Evolutionary conservation across 2,329 filamentous ascomycete species (phyloP).

Genomic region (Amphichorda felina): DNA sequence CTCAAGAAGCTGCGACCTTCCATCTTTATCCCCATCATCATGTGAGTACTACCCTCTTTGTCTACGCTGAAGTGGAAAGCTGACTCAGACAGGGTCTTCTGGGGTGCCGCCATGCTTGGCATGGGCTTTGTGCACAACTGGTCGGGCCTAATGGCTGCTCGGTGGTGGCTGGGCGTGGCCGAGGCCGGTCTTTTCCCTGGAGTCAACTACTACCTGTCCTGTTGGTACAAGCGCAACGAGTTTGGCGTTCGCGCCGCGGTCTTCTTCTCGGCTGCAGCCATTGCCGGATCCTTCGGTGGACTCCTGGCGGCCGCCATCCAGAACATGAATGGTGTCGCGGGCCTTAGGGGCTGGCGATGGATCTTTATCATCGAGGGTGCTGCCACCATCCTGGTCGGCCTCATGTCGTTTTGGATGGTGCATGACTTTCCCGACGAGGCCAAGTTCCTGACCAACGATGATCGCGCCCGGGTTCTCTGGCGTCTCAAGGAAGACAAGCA

Average conservation of each 20-base stretch:
- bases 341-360: slow-evolving; percentile 48
- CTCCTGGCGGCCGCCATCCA: slow-evolving; percentile 61
- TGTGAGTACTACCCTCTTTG: slow-evolving; percentile 47
- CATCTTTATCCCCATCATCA: slow-evolving; percentile 66
- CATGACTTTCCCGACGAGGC: slow-evolving; percentile 74
- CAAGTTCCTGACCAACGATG: slow-evolving; percentile 56
- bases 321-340: slow-evolving; percentile 53
- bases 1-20: slow-evolving; percentile 67
- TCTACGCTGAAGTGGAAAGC: too few species aligned
- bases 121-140: slow-evolving; percentile 57
- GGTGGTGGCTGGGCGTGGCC: slow-evolving; percentile 60
- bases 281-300: slow-evolving; percentile 69
- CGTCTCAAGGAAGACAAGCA: slow-evolving; percentile 63
- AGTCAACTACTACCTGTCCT: slow-evolving; percentile 70
- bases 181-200: slow-evolving; percentile 70
- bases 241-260: slow-evolving; percentile 71
- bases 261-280: slow-evolving; percentile 73
- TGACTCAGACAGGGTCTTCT: slow-evolving; percentile 34
- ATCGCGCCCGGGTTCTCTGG: slow-evolving; percentile 60
- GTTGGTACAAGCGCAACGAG: slow-evolving; percentile 73
- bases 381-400: slow-evolving; percentile 55
- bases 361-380: slow-evolving; percentile 62
- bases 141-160: slow-evolving; percentile 52
- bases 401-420: slow-evolving; percentile 65
- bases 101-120: slow-evolving; percentile 58